Percentiles rank a stretch among this genome's conserved stretches.
Evolutionary conservation across 805 yeast genomes (phyloP).

Genomic region (Hanseniaspora lachancei): DNA sequence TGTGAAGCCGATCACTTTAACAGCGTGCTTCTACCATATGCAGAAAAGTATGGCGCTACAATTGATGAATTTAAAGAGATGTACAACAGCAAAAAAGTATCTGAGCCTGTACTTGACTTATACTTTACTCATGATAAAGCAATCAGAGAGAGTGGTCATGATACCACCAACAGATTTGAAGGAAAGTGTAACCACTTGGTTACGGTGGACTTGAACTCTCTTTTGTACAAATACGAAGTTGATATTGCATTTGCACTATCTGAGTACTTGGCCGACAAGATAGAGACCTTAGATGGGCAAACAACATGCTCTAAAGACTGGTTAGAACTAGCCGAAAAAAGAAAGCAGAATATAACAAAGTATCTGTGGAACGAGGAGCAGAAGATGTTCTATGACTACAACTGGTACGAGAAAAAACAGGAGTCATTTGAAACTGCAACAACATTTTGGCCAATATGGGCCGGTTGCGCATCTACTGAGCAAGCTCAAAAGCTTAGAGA

Average conservation of each 20-base stretch:
- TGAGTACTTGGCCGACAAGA: conserved; percentile 39
- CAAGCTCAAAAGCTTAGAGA: conserved; percentile 56
- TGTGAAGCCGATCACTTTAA: conserved; percentile 84
- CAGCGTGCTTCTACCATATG: conserved; percentile 54
- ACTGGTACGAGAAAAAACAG: conserved; percentile 43
- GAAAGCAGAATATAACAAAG: conserved; percentile 46
- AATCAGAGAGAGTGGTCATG: conserved; percentile 93
- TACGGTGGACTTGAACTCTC: conserved; percentile 75
- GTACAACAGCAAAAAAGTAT: conserved; percentile 53
- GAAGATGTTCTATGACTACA: conserved; percentile 74
- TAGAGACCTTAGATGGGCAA: conserved; percentile 30
- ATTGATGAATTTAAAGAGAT: conserved; percentile 51
- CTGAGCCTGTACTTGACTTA: conserved; percentile 74
- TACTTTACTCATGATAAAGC: conserved; percentile 87
- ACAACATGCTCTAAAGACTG: conserved; percentile 43
- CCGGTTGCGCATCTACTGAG: conserved; percentile 49
- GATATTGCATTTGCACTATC: conserved; percentile 63
- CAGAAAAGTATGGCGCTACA: conserved; percentile 44
- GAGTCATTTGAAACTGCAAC: conserved; percentile 74
- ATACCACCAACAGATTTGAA: conserved; percentile 80
- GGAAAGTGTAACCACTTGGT: conserved; percentile 82
- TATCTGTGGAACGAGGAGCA: conserved; percentile 75
- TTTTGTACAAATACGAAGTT: conserved; percentile 76
- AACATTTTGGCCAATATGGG: conserved; percentile 85
- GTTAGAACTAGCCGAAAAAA: conserved; percentile 41